Evolutionary conservation across 2,329 filamentous ascomycete species (phyloP).

Genomic region (Aspergillus neoniger): DNA sequence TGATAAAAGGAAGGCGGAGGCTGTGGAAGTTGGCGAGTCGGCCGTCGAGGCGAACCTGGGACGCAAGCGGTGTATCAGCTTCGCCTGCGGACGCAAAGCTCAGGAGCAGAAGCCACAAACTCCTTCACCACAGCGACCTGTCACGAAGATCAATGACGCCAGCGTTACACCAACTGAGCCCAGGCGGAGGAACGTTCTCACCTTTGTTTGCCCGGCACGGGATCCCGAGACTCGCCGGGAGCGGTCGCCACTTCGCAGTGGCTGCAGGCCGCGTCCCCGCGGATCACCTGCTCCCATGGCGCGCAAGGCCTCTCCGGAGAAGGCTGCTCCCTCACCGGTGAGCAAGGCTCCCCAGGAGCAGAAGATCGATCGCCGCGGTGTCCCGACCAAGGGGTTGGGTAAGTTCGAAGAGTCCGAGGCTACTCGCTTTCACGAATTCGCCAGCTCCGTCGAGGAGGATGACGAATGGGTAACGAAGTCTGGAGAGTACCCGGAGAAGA

Average conservation of each 20-base stretch:
- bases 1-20: conserved; percentile 25
- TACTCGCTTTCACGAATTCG: conserved; percentile 81
- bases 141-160: conserved; percentile 21
- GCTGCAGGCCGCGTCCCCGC: conserved; percentile 33
- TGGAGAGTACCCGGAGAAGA: conserved; percentile 63
- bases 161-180: conserved; percentile 29
- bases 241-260: conserved; percentile 28
- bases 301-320: conserved; percentile 31
- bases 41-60: conserved; percentile 65
- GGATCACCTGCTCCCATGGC: conserved; percentile 45
- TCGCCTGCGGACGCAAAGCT: conserved; percentile 75
- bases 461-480: conserved; percentile 88
- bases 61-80: conserved; percentile 88
- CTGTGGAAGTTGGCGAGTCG: conserved; percentile 51
- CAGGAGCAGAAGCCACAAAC: conserved; percentile 42
- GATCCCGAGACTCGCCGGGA: conserved; percentile 31
- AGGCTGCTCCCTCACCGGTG: conserved; percentile 6
- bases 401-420: conserved; percentile 47
- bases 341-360: conserved; percentile 12
- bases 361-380: conserved; percentile 25
- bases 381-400: conserved; percentile 40
- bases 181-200: conserved; percentile 49
- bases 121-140: conserved; percentile 26
- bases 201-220: conserved; percentile 50
- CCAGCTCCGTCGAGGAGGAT: conserved; percentile 74